Percentiles rank a stretch among this genome's conserved stretches.
Conservation (phyloP, 345 rosid genomes). For the Citrus hindsii region DNA sequence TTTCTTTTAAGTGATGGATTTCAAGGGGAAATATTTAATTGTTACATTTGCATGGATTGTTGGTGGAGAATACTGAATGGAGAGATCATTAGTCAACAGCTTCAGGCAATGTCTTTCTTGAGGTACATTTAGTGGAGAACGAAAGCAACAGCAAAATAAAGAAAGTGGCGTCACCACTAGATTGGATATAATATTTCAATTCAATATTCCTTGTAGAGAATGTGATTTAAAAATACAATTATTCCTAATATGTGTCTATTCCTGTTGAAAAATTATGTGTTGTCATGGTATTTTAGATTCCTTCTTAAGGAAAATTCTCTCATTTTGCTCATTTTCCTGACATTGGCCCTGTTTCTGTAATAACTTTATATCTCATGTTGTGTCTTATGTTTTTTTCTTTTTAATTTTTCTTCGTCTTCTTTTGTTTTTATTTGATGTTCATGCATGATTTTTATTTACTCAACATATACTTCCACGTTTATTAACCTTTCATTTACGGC, state of each 20-base stretch:
- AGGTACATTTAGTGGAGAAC: neutral
- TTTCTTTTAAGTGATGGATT: neutral
- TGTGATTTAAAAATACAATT: neutral
- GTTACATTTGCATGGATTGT: neutral
- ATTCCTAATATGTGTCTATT: neutral
- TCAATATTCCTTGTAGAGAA: neutral
- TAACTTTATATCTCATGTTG: neutral
- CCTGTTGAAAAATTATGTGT: neutral
- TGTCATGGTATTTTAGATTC: neutral
- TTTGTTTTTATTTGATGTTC: too few relatives aligned
- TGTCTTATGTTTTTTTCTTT: too few relatives aligned
- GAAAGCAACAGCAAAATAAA: neutral
- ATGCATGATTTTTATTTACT: neutral
- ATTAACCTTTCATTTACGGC: constrained; percentile 16
- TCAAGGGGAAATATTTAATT: neutral
- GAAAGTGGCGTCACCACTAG: neutral
- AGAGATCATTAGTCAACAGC: neutral
- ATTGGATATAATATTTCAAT: neutral
- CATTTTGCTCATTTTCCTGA: neutral
- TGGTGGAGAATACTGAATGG: neutral
- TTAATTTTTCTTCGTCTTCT: too few relatives aligned
- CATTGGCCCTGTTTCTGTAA: neutral
- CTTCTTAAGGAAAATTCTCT: neutral
- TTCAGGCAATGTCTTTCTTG: neutral
- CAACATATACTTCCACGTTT: constrained; percentile 4